Conservation (phyloP, 441 rosid species). For the Euphorbia neoarborescens region DNA sequence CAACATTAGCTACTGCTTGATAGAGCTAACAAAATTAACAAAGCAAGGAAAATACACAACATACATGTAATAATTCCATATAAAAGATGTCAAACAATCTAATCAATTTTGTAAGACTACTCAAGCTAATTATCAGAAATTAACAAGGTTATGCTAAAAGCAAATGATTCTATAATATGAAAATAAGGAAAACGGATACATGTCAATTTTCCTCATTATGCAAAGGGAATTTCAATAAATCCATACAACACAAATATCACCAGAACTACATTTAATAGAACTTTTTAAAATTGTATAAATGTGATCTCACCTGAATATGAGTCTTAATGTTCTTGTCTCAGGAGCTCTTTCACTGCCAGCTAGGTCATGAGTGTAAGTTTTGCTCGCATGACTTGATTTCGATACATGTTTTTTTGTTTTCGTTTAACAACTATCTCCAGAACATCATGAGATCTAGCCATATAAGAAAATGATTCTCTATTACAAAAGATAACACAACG, state of each 20-base stretch:
- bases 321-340: conserved; percentile 90
- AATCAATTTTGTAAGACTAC: not conserved
- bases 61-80: not conserved
- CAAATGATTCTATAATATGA: not conserved
- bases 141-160: not conserved
- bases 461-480: conserved; percentile 5
- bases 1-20: conserved; percentile 1
- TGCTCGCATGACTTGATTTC: conserved; percentile 67
- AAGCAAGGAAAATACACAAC: not conserved
- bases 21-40: not conserved
- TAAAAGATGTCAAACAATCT: not conserved
- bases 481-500: conserved; percentile 5
- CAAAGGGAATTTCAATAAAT: not conserved
- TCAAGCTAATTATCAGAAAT: not conserved
- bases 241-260: not conserved
- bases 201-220: not conserved
- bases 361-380: conserved; percentile 94
- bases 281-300: conserved; percentile 6
- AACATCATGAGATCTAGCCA: conserved; percentile 78
- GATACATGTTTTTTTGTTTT: conserved; percentile 60
- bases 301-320: conserved; percentile 62
- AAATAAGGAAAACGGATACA: too few species aligned
- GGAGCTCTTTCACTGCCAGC: conserved; percentile 98
- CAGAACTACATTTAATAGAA: not conserved
- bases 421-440: conserved; percentile 78